Conservation (phyloP, 2,329 filamentous ascomycete genomes). For the Rugonectria rugulosa region DNA sequence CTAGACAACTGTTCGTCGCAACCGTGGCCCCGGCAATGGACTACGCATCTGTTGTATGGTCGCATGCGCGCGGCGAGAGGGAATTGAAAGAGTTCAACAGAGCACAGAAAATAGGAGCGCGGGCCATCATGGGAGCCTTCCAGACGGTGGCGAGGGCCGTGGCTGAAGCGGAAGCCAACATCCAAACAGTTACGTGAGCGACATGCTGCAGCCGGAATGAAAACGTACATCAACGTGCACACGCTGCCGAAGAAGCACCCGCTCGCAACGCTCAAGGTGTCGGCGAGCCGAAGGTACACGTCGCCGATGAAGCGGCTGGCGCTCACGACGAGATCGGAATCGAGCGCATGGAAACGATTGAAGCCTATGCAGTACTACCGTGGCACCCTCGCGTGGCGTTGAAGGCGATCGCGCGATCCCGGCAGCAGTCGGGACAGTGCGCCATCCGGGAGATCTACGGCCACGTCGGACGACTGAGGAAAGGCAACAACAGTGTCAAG, state of each 20-base stretch:
- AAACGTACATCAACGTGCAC: slow-evolving; percentile 13
- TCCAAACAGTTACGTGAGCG: slow-evolving; percentile 19
- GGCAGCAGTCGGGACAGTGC: slow-evolving; percentile 3
- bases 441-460: neutral
- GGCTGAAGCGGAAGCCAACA: slow-evolving; percentile 31
- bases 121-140: slow-evolving; percentile 13
- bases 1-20: slow-evolving; percentile 32
- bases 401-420: slow-evolving; percentile 1
- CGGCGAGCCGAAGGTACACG: neutral
- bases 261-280: neutral
- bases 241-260: slow-evolving; percentile 11
- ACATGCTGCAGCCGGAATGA: slow-evolving; percentile 23
- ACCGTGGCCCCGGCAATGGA: slow-evolving; percentile 34
- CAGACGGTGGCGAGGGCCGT: slow-evolving; percentile 26
- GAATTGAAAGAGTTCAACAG: neutral
- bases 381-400: slow-evolving; percentile 16
- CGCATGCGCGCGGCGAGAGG: slow-evolving; percentile 26
- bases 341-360: slow-evolving; percentile 19
- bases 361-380: slow-evolving; percentile 18
- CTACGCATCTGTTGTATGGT: slow-evolving; percentile 36
- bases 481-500: neutral
- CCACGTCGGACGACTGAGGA: neutral
- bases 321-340: slow-evolving; percentile 1
- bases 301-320: slow-evolving; percentile 10
- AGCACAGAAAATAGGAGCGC: too few species aligned